These are phyloP conservation scores for Panicum miliaceum DNA, from an alignment of 176 grass and related monocot species.

Conservation along the genomic window DNA sequence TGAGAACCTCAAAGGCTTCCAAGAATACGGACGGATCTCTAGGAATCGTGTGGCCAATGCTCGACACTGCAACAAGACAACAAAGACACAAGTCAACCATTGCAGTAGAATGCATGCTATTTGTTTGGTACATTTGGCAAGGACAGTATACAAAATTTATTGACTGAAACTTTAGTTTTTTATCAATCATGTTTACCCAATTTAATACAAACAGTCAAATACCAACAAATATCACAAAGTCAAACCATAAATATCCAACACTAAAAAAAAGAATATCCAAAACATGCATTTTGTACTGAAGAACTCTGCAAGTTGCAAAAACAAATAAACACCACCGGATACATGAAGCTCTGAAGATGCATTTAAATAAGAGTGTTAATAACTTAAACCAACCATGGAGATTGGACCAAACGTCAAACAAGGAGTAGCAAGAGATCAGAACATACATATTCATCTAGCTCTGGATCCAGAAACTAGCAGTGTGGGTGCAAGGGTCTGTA, in stretches of 20 bases:
- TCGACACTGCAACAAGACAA: conserved; percentile 8
- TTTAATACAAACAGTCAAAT: not conserved
- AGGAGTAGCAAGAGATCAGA: not conserved
- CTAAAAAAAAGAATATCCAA: not conserved
- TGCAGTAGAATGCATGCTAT: not conserved
- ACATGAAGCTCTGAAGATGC: not conserved
- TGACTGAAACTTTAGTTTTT: not conserved
- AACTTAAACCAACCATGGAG: not conserved
- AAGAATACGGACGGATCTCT: not conserved
- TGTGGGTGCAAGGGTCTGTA: not conserved
- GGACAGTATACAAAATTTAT: not conserved
- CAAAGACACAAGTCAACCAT: not conserved
- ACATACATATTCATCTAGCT: not conserved
- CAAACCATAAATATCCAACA: not conserved
- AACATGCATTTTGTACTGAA: not conserved
- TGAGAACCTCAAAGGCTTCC: not conserved
- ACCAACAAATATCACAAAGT: conserved; percentile 5
- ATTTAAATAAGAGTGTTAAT: not conserved
- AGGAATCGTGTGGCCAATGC: not conserved
- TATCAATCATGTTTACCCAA: not conserved
- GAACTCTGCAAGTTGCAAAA: not conserved
- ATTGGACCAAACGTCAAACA: not conserved
- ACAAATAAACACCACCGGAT: not conserved
- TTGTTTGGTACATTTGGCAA: not conserved
- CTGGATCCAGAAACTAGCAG: not conserved